Evolutionary conservation across 176 grass and related monocot genomes (phyloP), one percentile per base, ranked within the genome.

Genomic region (Alloteropsis semialata): DNA sequence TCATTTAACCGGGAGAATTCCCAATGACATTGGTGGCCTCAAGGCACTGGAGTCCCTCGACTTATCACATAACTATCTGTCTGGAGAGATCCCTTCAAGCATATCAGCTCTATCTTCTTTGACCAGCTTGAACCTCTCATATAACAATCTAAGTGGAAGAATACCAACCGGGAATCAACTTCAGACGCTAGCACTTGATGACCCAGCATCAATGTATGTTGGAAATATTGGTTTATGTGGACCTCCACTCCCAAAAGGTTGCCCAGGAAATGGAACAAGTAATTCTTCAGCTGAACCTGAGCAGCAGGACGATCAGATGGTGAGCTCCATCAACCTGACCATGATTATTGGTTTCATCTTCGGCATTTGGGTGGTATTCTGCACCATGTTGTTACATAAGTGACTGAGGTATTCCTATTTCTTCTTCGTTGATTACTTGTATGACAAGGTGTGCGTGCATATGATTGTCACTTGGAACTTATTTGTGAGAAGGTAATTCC

Each of bases 1-100:
- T 21, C 43, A 80, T 38, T 30, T 90, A 18, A 69, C 24, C 0
- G 84, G 88, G 13, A 12, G 7, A 10, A 90, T 90, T 37, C 89
- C 84, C 1, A 10, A 41, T 4, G 9, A 39, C 29, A 55, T 55
- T 55, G 51, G 45, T 36, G 34, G 25, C 56, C 56, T 59, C 56
- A 59, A 28, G 24, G 56, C n/a, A 59, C 14, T 58, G n/a, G 56
- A 59, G 24, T 59, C 56, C 24, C 24, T 59, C n/a, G 56, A 59
- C 56, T 59, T 59, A 13, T 59, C 56, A 14, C n/a, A 59, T 14
- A 59, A 59, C 28, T n/a, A 59, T 2, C 24, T 59, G 28, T 59
- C 56, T 5, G 56, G 56, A 59, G 10, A 27, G 11, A 59, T 59
- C 56, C n/a, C 56, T 13, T 59, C 56, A 59, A 59, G 56, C 56